These are phyloP conservation scores for Carex pumila DNA, from an alignment of 176 grass and related monocot genomes.

Conservation along the genomic window DNA sequence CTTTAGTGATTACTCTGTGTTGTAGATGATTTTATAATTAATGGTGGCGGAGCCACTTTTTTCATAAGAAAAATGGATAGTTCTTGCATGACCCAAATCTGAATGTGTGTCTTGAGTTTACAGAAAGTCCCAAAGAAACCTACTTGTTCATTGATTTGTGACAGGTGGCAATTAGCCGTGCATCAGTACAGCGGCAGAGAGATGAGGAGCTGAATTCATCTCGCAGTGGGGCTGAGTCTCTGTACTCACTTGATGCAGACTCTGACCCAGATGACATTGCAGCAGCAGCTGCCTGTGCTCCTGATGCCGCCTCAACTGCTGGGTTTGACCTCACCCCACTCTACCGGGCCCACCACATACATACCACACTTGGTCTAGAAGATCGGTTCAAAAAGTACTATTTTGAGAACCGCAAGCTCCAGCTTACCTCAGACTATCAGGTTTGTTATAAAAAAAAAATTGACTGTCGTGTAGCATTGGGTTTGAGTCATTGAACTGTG, in stretches of 20 bases:
- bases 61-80: not conserved
- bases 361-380: slow-evolving; percentile 65
- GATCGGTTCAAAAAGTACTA: slow-evolving; percentile 93
- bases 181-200: slow-evolving; percentile 71
- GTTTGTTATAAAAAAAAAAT: not conserved
- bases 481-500: not conserved
- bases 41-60: not conserved
- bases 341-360: slow-evolving; percentile 88
- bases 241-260: slow-evolving; percentile 65
- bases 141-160: not conserved
- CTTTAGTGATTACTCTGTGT: not conserved
- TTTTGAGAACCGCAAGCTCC: slow-evolving; percentile 94
- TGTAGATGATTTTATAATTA: not conserved
- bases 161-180: slow-evolving; percentile 81
- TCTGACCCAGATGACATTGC: slow-evolving; percentile 72
- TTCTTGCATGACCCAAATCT: not conserved
- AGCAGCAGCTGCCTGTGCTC: slow-evolving; percentile 38
- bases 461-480: not conserved
- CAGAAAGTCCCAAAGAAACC: not conserved
- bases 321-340: slow-evolving; percentile 87
- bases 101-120: not conserved
- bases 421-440: slow-evolving; percentile 85
- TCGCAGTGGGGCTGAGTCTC: slow-evolving; percentile 54
- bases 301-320: slow-evolving; percentile 39
- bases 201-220: slow-evolving; percentile 88